phyloP scores from a whole-genome alignment of 306 rosid species.

The Prunus armeniaca region DNA sequence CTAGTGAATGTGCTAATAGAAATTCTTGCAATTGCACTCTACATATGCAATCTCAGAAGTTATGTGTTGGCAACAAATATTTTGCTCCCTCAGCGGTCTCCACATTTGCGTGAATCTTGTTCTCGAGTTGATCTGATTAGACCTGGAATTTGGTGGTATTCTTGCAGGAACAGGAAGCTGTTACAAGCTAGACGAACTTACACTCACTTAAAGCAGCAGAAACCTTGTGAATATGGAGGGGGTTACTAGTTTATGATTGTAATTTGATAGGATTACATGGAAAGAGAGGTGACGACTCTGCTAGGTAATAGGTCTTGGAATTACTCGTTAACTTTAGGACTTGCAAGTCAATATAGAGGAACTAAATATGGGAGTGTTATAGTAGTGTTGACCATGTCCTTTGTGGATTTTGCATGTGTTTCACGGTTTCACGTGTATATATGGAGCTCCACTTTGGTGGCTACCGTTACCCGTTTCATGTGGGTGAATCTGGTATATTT shows the following conservation, averaged over 20 bases:
- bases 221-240: constrained; percentile 65
- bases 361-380: constrained; percentile 26
- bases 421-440: constrained; percentile 39
- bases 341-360: constrained; percentile 17
- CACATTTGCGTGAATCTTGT: not conserved
- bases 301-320: constrained; percentile 35
- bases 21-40: too few species aligned
- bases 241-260: constrained; percentile 50
- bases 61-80: too few species aligned
- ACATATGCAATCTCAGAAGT: too few species aligned
- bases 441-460: constrained; percentile 33
- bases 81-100: not conserved
- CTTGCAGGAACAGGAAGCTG: constrained; percentile 53
- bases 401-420: constrained; percentile 42
- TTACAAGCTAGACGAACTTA: constrained; percentile 32
- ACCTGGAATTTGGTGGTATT: constrained; percentile 2
- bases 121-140: not conserved
- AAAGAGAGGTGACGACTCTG: constrained; percentile 27
- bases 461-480: constrained; percentile 27
- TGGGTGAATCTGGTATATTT: constrained; percentile 23
- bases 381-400: constrained; percentile 34
- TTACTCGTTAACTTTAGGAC: constrained; percentile 21
- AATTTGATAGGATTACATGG: constrained; percentile 47
- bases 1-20: too few species aligned
- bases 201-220: constrained; percentile 29